Base-by-base conservation (phyloP, 805 yeast species). In the Wickerhamiella slavikovae region DNA sequence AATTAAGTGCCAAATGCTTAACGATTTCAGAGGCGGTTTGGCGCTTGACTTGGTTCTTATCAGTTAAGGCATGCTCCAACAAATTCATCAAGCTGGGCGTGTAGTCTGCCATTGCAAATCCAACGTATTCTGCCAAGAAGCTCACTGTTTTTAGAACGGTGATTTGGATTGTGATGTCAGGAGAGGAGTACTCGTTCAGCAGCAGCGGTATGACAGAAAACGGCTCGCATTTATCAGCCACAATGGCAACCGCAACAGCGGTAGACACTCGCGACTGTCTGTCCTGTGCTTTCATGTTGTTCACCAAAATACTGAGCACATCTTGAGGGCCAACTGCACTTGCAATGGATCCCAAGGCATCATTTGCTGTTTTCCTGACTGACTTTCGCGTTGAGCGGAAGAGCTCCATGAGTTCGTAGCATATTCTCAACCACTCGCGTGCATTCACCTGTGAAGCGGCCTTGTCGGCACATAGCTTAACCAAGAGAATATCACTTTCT, bases 201-300 rank as follows among this genome's bases (percentile, higher is more conserved):
- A 89, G 55, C 0, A 93, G 92, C 0, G 99, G 98, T 6, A 89
- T 51, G 0, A 85, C 92, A 0, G 95, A 79, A 51, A 77, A 89
- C 0, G 96, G 93, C 1, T 79, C 68, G 50, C 96, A 89, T 0
- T 76, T 70, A 34, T 83, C 89, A 0, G 96, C 96, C 6, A 89
- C 92, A 40, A 89, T 82, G 22, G 93, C 98, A 39, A 89, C 78
- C 0, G 99, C 99, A 24, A 89, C 95, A 4, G 98, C 94, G 0
- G 96, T 80, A 49, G 94, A 85, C 6, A 89, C 93, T 45, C 99
- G 72, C 24, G 79, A 60, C 53, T 89, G 99, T 45, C 99, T 76
- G 47, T 89, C 96, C 47, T 85, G 96, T 5, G 83, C 92, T 35
- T 78, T 64, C 39, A 89, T 57, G 41, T 85, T 85, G 41, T 77